Evolutionary conservation across 345 rosid genomes (phyloP), one percentile per base, ranked within the genome.

Genomic region (Erysimum cheiranthoides): DNA sequence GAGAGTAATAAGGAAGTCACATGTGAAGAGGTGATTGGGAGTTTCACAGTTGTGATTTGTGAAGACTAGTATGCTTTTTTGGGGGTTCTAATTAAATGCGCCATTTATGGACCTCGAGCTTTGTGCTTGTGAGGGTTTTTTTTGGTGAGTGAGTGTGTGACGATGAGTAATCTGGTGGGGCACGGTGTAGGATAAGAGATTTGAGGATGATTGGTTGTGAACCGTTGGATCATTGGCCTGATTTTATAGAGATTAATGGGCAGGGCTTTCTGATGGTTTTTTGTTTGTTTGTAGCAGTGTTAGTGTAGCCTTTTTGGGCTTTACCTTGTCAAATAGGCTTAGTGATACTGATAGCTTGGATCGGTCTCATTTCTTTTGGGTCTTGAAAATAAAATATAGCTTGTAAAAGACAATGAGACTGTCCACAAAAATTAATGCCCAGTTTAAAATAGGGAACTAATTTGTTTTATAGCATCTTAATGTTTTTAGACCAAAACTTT

Each of bases 41-140:
- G 73, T 73, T 66, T 60, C 80, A 77, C 91, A 85, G 90, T 85
- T 89, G 82, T 80, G 84, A 32, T 7, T 7, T 3, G 10, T 3
- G 17, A 17, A 12, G 14, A 12, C 57, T 14, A 9, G 7, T 16
- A 16, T 0, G 52, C 53, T 47, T 39, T 32, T 57, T 25, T 7
- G 35, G 42, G 43, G 43, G 5, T 54, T 14, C 47, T 71, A 76
- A 62, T 83, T 79, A 78, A 79, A 80, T 85, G 86, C 85, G 42
- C 68, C 81, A 61, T 70, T 54, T 61, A 79, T 75, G 76, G 87
- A 78, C 75, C 73, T 67, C 75, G 61, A 65, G 66, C 51, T 30
- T 80, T 27, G 79, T 62, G 59, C 59, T 53, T 16, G 32, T 43
- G 65, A 62, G 57, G 49, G 60, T 17, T 71, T 67, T 27, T 39